Conservation (phyloP, 2,329 filamentous ascomycete species). For the Orbilia quercus region DNA sequence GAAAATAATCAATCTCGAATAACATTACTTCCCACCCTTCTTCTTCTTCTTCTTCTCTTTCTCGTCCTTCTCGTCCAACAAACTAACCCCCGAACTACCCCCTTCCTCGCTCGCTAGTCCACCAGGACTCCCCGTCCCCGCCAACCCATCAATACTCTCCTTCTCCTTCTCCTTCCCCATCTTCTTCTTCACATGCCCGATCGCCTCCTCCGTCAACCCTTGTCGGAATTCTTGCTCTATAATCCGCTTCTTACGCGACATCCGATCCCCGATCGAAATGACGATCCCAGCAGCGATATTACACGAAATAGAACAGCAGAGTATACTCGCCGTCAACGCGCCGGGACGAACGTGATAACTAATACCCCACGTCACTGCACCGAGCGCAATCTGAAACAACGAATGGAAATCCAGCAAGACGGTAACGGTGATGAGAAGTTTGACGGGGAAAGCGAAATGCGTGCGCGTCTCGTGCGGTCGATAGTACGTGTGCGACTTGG, state of each 20-base stretch:
- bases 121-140: slow-evolving; percentile 24
- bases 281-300: slow-evolving; percentile 81
- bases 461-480: slow-evolving; percentile 87
- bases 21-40: too few species aligned
- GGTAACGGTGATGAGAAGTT: slow-evolving; percentile 80
- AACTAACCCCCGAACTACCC: slow-evolving; percentile 43
- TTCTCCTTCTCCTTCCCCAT: slow-evolving; percentile 67
- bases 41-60: slow-evolving; percentile 24
- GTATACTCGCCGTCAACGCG: slow-evolving; percentile 82
- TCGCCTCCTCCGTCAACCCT: slow-evolving; percentile 75
- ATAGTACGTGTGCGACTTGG: slow-evolving; percentile 87
- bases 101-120: slow-evolving; percentile 24
- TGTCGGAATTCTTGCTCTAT: slow-evolving; percentile 80
- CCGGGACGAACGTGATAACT: slow-evolving; percentile 75
- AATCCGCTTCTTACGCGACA: slow-evolving; percentile 86
- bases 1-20: too few species aligned
- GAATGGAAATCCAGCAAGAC: slow-evolving; percentile 82
- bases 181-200: slow-evolving; percentile 65
- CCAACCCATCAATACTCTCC: slow-evolving; percentile 59
- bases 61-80: slow-evolving; percentile 41
- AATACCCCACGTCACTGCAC: slow-evolving; percentile 81
- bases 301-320: slow-evolving; percentile 79
- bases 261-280: slow-evolving; percentile 79
- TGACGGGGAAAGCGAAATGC: slow-evolving; percentile 80
- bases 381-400: slow-evolving; percentile 81